These are phyloP conservation scores for Dipteronia sinensis DNA, from an alignment of 345 rosid species.

Conservation along the genomic window DNA sequence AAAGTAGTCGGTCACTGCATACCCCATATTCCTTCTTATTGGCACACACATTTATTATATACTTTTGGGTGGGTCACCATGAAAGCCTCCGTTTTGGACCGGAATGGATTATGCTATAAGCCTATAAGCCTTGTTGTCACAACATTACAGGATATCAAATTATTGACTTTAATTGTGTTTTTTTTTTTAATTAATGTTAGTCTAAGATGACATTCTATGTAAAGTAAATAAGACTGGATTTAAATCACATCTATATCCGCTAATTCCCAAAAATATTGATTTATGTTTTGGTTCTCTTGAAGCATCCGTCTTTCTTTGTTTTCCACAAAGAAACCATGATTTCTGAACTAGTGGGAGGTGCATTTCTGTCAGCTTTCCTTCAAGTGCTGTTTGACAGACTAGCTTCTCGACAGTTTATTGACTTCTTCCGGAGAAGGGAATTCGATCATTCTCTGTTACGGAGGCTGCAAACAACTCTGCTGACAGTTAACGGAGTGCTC, in stretches of 20 bases:
- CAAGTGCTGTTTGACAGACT: constrained; percentile 26
- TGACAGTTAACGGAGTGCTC: constrained; percentile 18
- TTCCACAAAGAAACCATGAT: neutral
- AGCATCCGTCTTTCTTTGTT: no score
- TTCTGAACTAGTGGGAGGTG: neutral
- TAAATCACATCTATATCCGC: no score
- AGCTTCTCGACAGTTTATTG: constrained; percentile 3
- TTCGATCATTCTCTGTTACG: constrained; percentile 3
- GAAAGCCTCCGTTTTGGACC: neutral
- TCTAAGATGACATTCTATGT: no score
- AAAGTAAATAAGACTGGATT: no score
- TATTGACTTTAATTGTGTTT: no score
- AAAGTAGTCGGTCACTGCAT: no score
- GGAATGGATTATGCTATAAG: neutral
- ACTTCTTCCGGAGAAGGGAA: neutral
- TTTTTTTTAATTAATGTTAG: no score
- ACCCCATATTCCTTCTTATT: neutral
- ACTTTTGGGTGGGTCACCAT: neutral
- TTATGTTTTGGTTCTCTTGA: no score
- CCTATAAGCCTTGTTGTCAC: neutral
- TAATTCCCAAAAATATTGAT: no score
- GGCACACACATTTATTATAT: neutral
- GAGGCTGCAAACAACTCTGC: constrained; percentile 4
- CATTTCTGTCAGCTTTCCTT: constrained; percentile 21
- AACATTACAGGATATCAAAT: neutral